phyloP scores from a whole-genome alignment of 495 filamentous ascomycete species.

The Penicillium canescens region DNA sequence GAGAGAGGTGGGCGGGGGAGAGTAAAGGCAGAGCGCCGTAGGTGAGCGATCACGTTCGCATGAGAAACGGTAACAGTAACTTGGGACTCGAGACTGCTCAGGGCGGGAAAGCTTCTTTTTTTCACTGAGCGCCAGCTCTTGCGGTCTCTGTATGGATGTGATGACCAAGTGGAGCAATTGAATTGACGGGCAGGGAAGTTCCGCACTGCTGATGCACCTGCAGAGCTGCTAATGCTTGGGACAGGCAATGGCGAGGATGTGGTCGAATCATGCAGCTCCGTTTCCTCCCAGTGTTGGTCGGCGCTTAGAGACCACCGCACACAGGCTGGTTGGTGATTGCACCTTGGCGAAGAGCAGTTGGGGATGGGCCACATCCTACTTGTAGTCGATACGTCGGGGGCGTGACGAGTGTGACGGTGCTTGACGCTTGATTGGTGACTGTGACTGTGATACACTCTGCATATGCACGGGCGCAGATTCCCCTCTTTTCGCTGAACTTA shows the following conservation, averaged over 20 bases:
- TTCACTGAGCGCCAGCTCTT: conserved; percentile 19
- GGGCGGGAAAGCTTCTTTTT: conserved; percentile 30
- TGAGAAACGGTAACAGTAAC: conserved; percentile 9
- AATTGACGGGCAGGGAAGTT: conserved; percentile 5
- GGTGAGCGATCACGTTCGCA: conserved; percentile 21
- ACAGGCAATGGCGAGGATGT: conserved; percentile 2
- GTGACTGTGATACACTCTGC: conserved; percentile 44
- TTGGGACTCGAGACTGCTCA: not conserved
- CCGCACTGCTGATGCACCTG: conserved; percentile 11
- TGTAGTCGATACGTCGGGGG: conserved; percentile 10
- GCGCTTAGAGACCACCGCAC: conserved; percentile 27
- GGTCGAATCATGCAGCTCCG: conserved; percentile 24
- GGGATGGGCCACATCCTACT: conserved; percentile 3
- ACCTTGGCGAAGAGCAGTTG: conserved; percentile 5
- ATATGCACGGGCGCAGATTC: conserved; percentile 29
- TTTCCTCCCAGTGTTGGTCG: conserved; percentile 2
- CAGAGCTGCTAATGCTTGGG: conserved; percentile 5
- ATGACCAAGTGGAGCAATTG: conserved; percentile 15
- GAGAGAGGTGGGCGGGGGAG: not conserved
- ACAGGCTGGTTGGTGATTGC: conserved; percentile 16
- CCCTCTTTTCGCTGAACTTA: not conserved
- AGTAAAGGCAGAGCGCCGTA: conserved; percentile 12
- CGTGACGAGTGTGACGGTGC: conserved; percentile 29
- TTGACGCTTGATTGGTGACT: conserved; percentile 31
- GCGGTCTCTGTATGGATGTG: conserved; percentile 11